These are phyloP conservation scores for Leccinum olivaceopallidum DNA, from an alignment of 768 basidiomycete genomes.

Conservation along the genomic window DNA sequence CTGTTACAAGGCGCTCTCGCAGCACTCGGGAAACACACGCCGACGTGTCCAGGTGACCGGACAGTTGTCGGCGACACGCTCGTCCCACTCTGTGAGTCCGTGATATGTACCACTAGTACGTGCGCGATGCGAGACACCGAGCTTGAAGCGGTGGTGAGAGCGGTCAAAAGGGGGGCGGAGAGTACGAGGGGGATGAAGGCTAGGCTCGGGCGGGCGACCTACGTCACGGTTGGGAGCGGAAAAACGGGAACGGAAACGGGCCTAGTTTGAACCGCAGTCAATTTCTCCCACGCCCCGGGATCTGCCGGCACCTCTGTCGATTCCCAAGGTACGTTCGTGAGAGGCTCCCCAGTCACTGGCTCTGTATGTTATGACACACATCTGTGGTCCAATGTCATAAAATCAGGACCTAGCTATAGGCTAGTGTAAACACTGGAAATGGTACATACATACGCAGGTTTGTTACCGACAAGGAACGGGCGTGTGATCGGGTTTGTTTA, in stretches of 20 bases:
- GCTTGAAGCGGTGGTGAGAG: constrained; percentile 24
- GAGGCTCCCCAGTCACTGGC: too few species aligned
- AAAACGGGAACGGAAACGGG: constrained; percentile 4
- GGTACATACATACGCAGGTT: too few species aligned
- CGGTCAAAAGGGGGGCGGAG: constrained; percentile 45
- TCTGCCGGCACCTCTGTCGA: too few species aligned
- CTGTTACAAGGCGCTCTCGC: constrained; percentile 28
- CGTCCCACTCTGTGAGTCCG: constrained; percentile 42
- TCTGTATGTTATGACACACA: too few species aligned
- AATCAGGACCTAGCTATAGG: too few species aligned
- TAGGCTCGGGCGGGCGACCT: constrained; percentile 50
- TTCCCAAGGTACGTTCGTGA: too few species aligned
- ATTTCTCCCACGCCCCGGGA: too few species aligned
- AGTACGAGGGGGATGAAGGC: constrained; percentile 48
- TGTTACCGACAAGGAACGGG: too few species aligned
- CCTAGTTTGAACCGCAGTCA: too few species aligned
- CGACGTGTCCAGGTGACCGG: constrained; percentile 54
- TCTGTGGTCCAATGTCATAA: too few species aligned
- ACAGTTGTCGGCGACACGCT: constrained; percentile 55
- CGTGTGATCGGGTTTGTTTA: too few species aligned
- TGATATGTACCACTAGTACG: background rate
- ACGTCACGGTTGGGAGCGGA: constrained; percentile 37
- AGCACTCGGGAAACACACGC: constrained; percentile 43
- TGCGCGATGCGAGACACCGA: background rate
- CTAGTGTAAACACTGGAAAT: too few species aligned